These are phyloP conservation scores for Geotrichum cucujoidarum DNA, from an alignment of 1,139 yeast genomes.

Conservation along the genomic window DNA sequence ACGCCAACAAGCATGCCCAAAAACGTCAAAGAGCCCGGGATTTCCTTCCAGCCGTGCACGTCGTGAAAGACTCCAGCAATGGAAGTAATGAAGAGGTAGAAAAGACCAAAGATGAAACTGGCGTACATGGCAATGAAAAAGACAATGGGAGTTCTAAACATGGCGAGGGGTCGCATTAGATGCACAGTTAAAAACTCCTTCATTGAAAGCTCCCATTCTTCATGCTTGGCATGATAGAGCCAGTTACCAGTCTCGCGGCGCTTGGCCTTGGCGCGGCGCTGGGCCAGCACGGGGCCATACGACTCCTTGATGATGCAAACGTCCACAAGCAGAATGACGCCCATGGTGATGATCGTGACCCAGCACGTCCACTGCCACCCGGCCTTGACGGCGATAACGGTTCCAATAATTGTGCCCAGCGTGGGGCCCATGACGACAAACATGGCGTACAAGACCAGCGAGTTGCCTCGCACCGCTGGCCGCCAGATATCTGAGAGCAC, in stretches of 20 bases:
- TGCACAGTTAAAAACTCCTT: slow-evolving; percentile 40
- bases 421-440: slow-evolving; percentile 73
- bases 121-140: slow-evolving; percentile 42
- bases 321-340: slow-evolving; percentile 48
- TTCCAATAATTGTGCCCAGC: slow-evolving; percentile 66
- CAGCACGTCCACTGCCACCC: slow-evolving; percentile 58
- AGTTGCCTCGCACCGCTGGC: slow-evolving; percentile 60
- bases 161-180: slow-evolving; percentile 42
- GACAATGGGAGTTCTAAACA: slow-evolving; percentile 46
- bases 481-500: slow-evolving; percentile 65
- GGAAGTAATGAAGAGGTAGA: slow-evolving; percentile 42
- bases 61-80: slow-evolving; percentile 36
- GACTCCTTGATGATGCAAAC: slow-evolving; percentile 61
- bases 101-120: slow-evolving; percentile 45
- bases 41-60: slow-evolving; percentile 39
- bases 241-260: slow-evolving; percentile 58
- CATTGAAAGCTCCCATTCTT: slow-evolving; percentile 40
- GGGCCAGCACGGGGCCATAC: slow-evolving; percentile 61
- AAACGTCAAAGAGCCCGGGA: slow-evolving; percentile 52
- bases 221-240: slow-evolving; percentile 43
- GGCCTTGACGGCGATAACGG: slow-evolving; percentile 48
- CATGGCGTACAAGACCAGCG: slow-evolving; percentile 65
- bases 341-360: slow-evolving; percentile 59
- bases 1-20: slow-evolving; percentile 55
- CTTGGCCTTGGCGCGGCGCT: slow-evolving; percentile 50